Percentiles rank a stretch among this genome's conserved stretches.
phyloP scores from a whole-genome alignment of 2,329 filamentous ascomycete genomes.

The Aspergillus amoenus region DNA sequence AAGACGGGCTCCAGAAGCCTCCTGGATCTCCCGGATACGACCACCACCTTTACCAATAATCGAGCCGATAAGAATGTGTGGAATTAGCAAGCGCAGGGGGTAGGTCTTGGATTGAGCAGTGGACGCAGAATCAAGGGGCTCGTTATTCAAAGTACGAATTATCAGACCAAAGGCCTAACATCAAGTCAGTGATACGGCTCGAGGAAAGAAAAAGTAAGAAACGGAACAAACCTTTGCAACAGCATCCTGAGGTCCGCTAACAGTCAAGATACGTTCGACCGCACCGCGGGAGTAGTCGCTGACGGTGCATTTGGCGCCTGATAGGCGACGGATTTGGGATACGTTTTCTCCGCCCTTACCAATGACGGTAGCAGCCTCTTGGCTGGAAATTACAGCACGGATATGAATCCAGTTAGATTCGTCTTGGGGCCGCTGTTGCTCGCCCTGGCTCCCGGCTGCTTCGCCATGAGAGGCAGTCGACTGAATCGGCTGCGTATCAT shows the following conservation, averaged over 20 bases:
- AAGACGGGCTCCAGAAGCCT: conserved; percentile 90
- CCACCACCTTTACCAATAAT: conserved; percentile 98
- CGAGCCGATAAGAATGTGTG: conserved; percentile 94
- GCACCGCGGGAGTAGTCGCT: conserved; percentile 97
- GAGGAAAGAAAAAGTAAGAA: conserved; percentile 17
- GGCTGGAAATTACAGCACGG: conserved; percentile 93
- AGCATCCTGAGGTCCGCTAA: conserved; percentile 93
- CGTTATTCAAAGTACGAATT: conserved; percentile 96
- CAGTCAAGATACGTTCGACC: conserved; percentile 94
- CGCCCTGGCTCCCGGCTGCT: conserved; percentile 43
- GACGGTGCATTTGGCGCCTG: conserved; percentile 96
- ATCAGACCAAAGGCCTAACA: conserved; percentile 90
- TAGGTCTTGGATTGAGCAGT: conserved; percentile 96
- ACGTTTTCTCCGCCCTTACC: conserved; percentile 99
- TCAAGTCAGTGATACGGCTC: conserved; percentile 16
- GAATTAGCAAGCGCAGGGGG: conserved; percentile 89
- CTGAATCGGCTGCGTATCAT: conserved; percentile 60
- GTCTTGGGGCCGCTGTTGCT: conserved; percentile 63
- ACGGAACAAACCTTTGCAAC: conserved; percentile 76
- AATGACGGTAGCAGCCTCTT: conserved; percentile 95
- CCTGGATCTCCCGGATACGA: conserved; percentile 96
- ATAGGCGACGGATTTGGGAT: conserved; percentile 90
- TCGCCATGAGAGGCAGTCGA: conserved; percentile 57
- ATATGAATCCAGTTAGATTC: conserved; percentile 97
- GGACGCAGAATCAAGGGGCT: conserved; percentile 82